These are phyloP conservation scores for Ascochyta viciae-villosae DNA, from an alignment of 2,329 filamentous ascomycete species.

Conservation along the genomic window DNA sequence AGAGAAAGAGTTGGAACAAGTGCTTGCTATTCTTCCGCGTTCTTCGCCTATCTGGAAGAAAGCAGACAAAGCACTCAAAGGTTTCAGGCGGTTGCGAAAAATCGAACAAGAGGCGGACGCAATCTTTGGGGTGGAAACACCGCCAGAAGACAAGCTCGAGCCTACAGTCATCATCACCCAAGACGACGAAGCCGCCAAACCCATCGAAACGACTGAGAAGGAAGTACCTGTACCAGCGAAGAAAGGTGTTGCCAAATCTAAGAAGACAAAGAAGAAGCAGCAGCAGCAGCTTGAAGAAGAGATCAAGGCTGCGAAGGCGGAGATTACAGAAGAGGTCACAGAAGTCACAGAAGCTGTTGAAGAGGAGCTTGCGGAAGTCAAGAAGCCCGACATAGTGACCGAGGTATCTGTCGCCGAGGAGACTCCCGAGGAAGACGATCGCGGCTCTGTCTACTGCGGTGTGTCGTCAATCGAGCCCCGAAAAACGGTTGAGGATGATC, in stretches of 20 bases:
- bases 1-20: constrained; percentile 67
- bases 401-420: constrained; percentile 42
- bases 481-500: constrained; percentile 71
- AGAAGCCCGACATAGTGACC: constrained; percentile 31
- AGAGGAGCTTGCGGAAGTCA: constrained; percentile 39
- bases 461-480: constrained; percentile 66
- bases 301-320: constrained; percentile 45
- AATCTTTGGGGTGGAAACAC: constrained; percentile 59
- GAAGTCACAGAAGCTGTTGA: constrained; percentile 43
- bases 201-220: constrained; percentile 47
- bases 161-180: constrained; percentile 49
- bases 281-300: constrained; percentile 74
- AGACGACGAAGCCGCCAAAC: constrained; percentile 51
- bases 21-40: constrained; percentile 61
- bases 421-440: constrained; percentile 47
- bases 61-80: constrained; percentile 65
- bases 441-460: constrained; percentile 64
- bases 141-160: constrained; percentile 53
- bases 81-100: constrained; percentile 71
- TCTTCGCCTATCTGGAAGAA: constrained; percentile 76
- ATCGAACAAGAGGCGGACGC: constrained; percentile 85
- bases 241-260: constrained; percentile 61
- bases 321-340: constrained; percentile 59
- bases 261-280: constrained; percentile 82
- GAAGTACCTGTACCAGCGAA: constrained; percentile 33